Conservation (phyloP, 305 asterid species). For the Fraxinus greggii region DNA sequence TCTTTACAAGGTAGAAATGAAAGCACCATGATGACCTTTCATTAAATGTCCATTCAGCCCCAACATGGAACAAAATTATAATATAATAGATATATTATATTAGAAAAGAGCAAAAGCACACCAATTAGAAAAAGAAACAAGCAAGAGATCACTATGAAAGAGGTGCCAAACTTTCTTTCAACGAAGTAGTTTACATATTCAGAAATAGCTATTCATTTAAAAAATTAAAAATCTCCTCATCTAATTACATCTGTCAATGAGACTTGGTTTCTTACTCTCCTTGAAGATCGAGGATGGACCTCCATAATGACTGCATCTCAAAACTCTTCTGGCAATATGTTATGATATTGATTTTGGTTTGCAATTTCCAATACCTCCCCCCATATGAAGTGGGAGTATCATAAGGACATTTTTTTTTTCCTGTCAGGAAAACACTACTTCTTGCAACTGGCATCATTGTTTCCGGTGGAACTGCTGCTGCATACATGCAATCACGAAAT, state of each 20-base stretch:
- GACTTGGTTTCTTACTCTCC: slow-evolving; percentile 11
- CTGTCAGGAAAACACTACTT: slow-evolving; percentile 73
- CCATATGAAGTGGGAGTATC: slow-evolving; percentile 4
- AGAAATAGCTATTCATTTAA: not conserved
- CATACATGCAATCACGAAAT: slow-evolving; percentile 66
- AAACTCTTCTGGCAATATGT: slow-evolving; percentile 2
- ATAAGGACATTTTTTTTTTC: not conserved
- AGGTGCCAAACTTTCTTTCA: not conserved
- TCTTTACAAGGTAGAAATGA: not conserved
- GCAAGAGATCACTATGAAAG: not conserved
- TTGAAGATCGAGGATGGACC: slow-evolving; percentile 12
- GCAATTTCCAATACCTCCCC: not conserved
- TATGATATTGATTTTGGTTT: slow-evolving; percentile 3
- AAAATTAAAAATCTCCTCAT: not conserved
- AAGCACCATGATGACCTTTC: not conserved
- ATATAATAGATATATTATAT: not conserved
- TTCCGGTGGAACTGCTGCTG: slow-evolving; percentile 95
- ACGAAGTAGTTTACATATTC: not conserved
- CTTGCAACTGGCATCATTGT: slow-evolving; percentile 82
- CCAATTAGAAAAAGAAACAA: not conserved
- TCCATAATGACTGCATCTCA: not conserved
- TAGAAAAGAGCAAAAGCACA: not conserved
- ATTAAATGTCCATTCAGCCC: not conserved
- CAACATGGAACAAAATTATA: not conserved
- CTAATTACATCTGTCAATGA: not conserved